phyloP scores from a whole-genome alignment of 164 flowering plant genomes.

The Cinnamomum micranthum region DNA sequence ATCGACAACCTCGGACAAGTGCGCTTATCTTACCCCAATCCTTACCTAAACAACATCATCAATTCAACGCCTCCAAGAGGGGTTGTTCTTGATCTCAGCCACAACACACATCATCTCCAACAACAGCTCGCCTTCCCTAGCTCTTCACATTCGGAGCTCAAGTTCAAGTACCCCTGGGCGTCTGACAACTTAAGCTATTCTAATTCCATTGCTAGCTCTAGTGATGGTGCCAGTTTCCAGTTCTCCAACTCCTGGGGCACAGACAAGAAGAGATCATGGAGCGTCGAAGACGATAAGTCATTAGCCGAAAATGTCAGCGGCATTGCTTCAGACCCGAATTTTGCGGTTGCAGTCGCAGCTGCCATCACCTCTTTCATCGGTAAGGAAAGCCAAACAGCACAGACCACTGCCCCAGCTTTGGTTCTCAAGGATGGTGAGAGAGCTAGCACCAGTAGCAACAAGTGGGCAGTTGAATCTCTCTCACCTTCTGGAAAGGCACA shows the following conservation, averaged over 20 bases:
- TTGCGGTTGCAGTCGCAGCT: conserved; percentile 72
- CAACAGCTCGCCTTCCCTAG: conserved; percentile 4
- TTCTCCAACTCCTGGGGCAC: conserved; percentile 3
- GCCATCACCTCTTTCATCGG: conserved; percentile 57
- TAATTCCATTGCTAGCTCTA: neutral
- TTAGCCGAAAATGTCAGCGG: conserved; percentile 42
- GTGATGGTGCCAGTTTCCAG: neutral
- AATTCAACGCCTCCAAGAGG: conserved; percentile 43
- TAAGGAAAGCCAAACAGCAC: conserved; percentile 29
- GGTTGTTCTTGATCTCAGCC: conserved; percentile 38
- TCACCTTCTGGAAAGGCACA: neutral
- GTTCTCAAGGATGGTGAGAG: neutral
- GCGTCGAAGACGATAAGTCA: conserved; percentile 17
- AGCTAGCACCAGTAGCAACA: conserved; percentile 18
- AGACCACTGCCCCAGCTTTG: neutral
- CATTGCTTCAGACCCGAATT: conserved; percentile 61
- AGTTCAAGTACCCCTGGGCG: conserved; percentile 27
- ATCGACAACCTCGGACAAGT: conserved; percentile 14
- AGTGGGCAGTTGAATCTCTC: conserved; percentile 11
- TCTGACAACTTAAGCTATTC: conserved; percentile 11
- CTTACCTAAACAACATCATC: conserved; percentile 14
- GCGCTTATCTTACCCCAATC: conserved; percentile 8
- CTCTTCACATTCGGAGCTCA: conserved; percentile 30
- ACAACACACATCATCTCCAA: neutral
- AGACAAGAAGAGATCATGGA: conserved; percentile 12